Base-by-base conservation (phyloP, 2,329 filamentous ascomycete genomes). In the Xylaria sp. region DNA sequence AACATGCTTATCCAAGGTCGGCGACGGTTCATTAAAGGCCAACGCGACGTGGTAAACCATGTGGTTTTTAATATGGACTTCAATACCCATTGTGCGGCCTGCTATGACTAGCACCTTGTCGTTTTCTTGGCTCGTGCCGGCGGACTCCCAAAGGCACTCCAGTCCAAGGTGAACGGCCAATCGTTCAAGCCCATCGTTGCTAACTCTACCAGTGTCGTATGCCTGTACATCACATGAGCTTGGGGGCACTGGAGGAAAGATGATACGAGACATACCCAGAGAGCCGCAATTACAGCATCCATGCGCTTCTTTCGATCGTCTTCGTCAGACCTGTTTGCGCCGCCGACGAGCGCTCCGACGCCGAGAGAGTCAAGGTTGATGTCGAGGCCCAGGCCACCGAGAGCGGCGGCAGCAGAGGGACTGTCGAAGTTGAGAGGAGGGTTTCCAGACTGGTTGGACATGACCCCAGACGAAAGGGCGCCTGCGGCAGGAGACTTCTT, bases 121-220 rank as follows among this genome's bases (percentile, higher is more conserved):
- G 73, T 85, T 87, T 50, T 82, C 83, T 20, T 84, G 83, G 34
- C 82, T 82, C 20, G 81, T 81, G 37, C 83, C 83, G 52, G 80
- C 83, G 55, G 83, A 84, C 73, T 91, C 89, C 82, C 88, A 89
- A 13, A 91, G 80, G 65, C 84, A 86, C 69, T 91, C 90, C 48
- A 92, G 82, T n/a, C 91, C 91, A 63, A 91, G 85, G 64, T 88
- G 85, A 74, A 88, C 87, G 9, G 89, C 91, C 37, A 95, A 82
- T 63, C 91, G 86, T 78, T 92, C 89, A n/a, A 96, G 84, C 2
- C 91, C 91, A 37, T 91, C 89, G 75, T 93, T 91, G 73, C 91
- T 93, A 46, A 95, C 89, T 50, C 90, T 82, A 3, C 91, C 91
- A 71, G 88, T 88, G 73, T 80, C 81, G 25, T 70, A 70, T 3